Evolutionary conservation across 2,329 filamentous ascomycete genomes (phyloP), one percentile per base, ranked within the genome.

Genomic region (Acrocalymma vagum): DNA sequence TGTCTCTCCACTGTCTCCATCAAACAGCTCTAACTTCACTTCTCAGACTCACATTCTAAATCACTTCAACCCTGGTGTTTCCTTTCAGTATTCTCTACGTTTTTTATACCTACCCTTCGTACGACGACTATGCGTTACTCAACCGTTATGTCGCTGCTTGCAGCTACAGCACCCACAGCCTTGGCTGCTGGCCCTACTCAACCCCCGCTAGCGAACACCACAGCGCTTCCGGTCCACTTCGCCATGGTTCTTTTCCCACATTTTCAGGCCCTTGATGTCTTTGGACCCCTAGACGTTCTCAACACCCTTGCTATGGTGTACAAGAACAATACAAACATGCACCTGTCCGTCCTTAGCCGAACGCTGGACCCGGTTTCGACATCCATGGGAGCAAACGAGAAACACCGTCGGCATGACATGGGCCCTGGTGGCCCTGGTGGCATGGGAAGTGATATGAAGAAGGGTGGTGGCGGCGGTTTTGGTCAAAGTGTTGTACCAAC

Each of bases 261-360:
- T 26, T 63, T 51, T 42, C 58, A 62, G 38, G 58, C 59, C 21
- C 65, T 64, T 18, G 62, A 71, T 47, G 55, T 69, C 30, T 69
- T 64, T 22, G 77, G 76, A 0, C 77, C 76, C 2, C 56, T 80
- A 6, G 74, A 78, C 42, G 67, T 73, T 38, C 59, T 80, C 14
- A 63, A 65, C 44, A 53, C 53, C 0, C 52, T 71, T 18, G 52
- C 62, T 23, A 55, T 60, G 40, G 35, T 49, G 14, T 60, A 57
- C 37, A 34, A 50, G 20, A 55, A 63, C 17, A 42, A 26, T 7
- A 55, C 58, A 6, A 13, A 29, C 3, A 69, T 59, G 49, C 41
- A 55, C 34, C 43, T 66, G n/a, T 55, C 55, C 7, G 33, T 64
- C 13, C 45, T 64, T 24, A 58, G 54, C 42, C 49, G 33, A 22